phyloP scores from a whole-genome alignment of 2,329 filamentous ascomycete genomes.

The Trichophyton equinum region DNA sequence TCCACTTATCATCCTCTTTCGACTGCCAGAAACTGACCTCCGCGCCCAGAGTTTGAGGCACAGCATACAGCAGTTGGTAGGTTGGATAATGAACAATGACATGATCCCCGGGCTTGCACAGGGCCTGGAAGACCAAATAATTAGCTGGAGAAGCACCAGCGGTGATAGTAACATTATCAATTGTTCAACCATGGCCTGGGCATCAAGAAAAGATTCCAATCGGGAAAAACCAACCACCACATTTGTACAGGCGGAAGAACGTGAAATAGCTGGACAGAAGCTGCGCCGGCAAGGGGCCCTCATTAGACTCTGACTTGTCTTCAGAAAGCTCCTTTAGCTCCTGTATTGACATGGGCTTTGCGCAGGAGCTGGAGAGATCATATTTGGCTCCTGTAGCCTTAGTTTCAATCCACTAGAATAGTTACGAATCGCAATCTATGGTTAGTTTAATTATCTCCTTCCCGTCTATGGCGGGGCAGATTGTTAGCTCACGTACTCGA shows the following conservation, averaged over 20 bases:
- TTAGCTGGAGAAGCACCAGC: slow-evolving; percentile 78
- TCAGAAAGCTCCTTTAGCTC: slow-evolving; percentile 42
- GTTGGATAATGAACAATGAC: slow-evolving; percentile 78
- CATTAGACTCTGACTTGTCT: slow-evolving; percentile 30
- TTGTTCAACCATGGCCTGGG: no score
- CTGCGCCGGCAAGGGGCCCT: slow-evolving; percentile 23
- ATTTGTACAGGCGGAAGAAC: no score
- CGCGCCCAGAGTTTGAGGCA: slow-evolving; percentile 62
- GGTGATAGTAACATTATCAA: slow-evolving; percentile 60
- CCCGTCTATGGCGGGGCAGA: background rate
- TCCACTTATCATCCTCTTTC: slow-evolving; percentile 50
- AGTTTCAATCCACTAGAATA: slow-evolving; percentile 41
- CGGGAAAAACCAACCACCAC: no score
- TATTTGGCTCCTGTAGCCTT: slow-evolving; percentile 42
- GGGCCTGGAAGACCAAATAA: slow-evolving; percentile 61
- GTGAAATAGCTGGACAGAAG: no score
- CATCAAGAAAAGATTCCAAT: no score
- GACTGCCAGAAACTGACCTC: slow-evolving; percentile 67
- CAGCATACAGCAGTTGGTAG: slow-evolving; percentile 70
- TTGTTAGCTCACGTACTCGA: background rate
- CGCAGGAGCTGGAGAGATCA: slow-evolving; percentile 47
- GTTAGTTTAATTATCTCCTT: background rate
- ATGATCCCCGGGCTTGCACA: slow-evolving; percentile 64
- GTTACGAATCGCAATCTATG: background rate
- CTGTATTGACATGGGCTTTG: slow-evolving; percentile 43